Evolutionary conservation across 768 basidiomycete species (phyloP), one percentile per base, ranked within the genome.

Genomic region (Kwoniella botswanensis): DNA sequence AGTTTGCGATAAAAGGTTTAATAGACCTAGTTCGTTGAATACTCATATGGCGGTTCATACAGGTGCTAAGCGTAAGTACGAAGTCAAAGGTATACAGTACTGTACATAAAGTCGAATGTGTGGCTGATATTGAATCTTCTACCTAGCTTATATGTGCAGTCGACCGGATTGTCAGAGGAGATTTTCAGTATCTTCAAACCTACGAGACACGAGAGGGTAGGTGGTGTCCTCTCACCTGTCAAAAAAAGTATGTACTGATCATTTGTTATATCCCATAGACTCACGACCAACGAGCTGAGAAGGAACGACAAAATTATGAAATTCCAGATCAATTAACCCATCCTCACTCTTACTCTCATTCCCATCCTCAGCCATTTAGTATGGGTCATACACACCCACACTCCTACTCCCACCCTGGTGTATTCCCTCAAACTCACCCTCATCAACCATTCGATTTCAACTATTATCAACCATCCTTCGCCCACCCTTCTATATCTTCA

Each of bases 31-130:
- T 18, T 79, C 80, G 7, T 65, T 83, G 18, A 71, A 74, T 13
- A 79, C 82, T 1, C 82, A 83, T 68, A 80, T 82, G 78, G 63
- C 78, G 1, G 82, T 83, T 10, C 82, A 83, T 55, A 83, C 82
- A 11, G 81, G 82, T 5, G 79, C 76, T 21, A 82, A 79, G 59
- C 82, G 82, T 82, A 66, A 67, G 65, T 52, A 41, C 22, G 11
- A n/a, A 55, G 11, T 55, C 41, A 50, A 35, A 35, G 35, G 7
- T 50, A 18, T 26, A 26, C 26, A 26, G 26, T 26, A 26, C 26
- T 26, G 26, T 26, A 26, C 26, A 26, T 26, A 26, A 26, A 26
- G 26, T 26, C 26, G 26, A 26, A 11, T 24, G 21, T 42, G 52
- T 61, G 22, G 43, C 35, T 50, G 46, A 50, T 50, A 15, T 15